Evolutionary conservation across 148 eudicot species (phyloP).

Genomic region (Vaccinium corymbosum): DNA sequence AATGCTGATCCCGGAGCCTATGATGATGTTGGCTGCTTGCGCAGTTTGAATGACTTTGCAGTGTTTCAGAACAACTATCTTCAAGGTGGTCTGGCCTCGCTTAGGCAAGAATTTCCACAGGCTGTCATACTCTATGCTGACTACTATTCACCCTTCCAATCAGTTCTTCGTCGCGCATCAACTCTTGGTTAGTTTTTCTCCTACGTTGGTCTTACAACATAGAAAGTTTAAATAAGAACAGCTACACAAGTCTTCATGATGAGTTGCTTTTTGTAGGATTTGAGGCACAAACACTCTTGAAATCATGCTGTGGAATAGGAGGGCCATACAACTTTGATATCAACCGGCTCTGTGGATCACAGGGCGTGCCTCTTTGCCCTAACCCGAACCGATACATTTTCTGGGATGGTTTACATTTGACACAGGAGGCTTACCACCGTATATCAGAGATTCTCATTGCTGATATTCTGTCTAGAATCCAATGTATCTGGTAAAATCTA

Average conservation of each 20-base stretch:
- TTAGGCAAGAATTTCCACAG: slow-evolving; percentile 16
- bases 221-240: neutral
- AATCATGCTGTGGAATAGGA: slow-evolving; percentile 11
- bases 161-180: slow-evolving; percentile 10
- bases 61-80: slow-evolving; percentile 20
- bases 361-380: slow-evolving; percentile 12
- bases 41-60: slow-evolving; percentile 14
- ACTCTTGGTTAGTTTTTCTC: neutral
- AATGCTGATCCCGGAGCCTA: slow-evolving; percentile 9
- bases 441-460: neutral
- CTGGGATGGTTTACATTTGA: slow-evolving; percentile 11
- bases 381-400: neutral
- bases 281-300: neutral
- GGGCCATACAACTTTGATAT: neutral
- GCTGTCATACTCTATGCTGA: slow-evolving; percentile 21
- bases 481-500: neutral
- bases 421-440: neutral
- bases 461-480: neutral
- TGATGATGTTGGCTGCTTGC: slow-evolving; percentile 24
- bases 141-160: slow-evolving; percentile 14
- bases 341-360: slow-evolving; percentile 5
- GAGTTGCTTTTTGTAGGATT: slow-evolving; percentile 1
- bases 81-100: slow-evolving; percentile 11
- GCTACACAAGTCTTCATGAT: neutral
- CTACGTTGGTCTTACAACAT: neutral